phyloP scores from a whole-genome alignment of 306 rosid species.

The Cicer judaicum region DNA sequence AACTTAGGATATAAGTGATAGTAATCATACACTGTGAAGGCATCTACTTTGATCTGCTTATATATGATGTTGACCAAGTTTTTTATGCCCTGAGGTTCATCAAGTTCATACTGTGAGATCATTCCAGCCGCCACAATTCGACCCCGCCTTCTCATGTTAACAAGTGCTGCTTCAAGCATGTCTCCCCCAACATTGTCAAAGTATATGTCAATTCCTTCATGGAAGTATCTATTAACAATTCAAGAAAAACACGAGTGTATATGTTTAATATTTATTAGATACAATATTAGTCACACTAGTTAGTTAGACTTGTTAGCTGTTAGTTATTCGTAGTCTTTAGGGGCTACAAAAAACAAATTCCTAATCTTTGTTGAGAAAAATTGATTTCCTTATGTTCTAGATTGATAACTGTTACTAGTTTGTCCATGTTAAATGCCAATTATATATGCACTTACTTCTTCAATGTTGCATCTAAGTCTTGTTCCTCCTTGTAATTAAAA shows the following conservation, averaged over 20 bases:
- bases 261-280: conserved; percentile 4
- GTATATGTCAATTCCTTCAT: conserved; percentile 70
- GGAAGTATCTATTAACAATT: conserved; percentile 53
- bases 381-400: not conserved
- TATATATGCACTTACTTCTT: conserved; percentile 42
- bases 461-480: conserved; percentile 48
- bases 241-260: not conserved
- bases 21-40: conserved; percentile 53
- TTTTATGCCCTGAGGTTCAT: conserved; percentile 59
- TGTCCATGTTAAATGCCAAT: not conserved
- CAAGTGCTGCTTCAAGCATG: conserved; percentile 64
- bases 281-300: no score
- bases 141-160: conserved; percentile 58
- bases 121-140: conserved; percentile 64
- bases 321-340: not conserved
- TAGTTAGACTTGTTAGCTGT: no score
- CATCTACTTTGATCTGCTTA: conserved; percentile 57
- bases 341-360: not conserved
- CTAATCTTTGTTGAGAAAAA: not conserved
- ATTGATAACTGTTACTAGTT: not conserved
- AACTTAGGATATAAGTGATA: conserved; percentile 61
- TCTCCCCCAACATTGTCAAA: conserved; percentile 76
- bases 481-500: conserved; percentile 56
- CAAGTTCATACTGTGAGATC: conserved; percentile 64
- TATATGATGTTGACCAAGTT: conserved; percentile 48